Base-by-base conservation (phyloP, 345 rosid genomes). In the Iberis pinnata region DNA sequence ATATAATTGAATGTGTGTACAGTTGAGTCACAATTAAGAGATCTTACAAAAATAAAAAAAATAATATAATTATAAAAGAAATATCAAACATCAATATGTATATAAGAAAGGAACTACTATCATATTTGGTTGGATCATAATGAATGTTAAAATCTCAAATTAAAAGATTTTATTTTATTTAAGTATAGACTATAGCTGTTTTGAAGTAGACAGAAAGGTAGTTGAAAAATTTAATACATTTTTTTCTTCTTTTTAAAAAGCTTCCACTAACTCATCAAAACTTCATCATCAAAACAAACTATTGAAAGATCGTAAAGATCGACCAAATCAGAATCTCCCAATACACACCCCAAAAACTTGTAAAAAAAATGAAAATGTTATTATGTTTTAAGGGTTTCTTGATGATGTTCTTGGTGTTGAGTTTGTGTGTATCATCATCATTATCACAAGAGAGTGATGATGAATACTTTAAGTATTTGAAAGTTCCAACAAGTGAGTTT, bases 401-500 rank as follows among this genome's bases (percentile, higher is more conserved):
- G 57, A 53, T 60, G 14, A 53, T 60, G 13, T 48, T 53, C 20
- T 60, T 60, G 66, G 39, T 53, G 46, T 22, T 58, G 31, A 19
- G 42, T 13, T 3, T 53, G 51, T 41, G 67, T 54, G 61, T 60
- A 22, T 60, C 71, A 27, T 40, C 65, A 29, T 29, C 33, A n/a
- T n/a, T n/a, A n/a, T n/a, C n/a, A n/a, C 8, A 9, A 29, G 41
- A 45, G 14, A 53, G 54, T 9, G 10, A 22, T 53, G 40, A 49
- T 33, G 8, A 22, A 6, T 22, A 22, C 25, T 67, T 33, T 3
- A 72, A 62, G 4, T 72, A 68, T 63, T 63, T 84, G 60, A 75
- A 62, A 32, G 85, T 80, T 17, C 75, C 88, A 0, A 31, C 71
- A 0, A 46, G 64, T 13, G 74, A 73, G 35, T 84, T 84, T 48